Percentiles rank a stretch among this genome's conserved stretches.
Evolutionary conservation across 495 filamentous ascomycete genomes (phyloP).

Genomic region (Aspergillus coremiiformis): DNA sequence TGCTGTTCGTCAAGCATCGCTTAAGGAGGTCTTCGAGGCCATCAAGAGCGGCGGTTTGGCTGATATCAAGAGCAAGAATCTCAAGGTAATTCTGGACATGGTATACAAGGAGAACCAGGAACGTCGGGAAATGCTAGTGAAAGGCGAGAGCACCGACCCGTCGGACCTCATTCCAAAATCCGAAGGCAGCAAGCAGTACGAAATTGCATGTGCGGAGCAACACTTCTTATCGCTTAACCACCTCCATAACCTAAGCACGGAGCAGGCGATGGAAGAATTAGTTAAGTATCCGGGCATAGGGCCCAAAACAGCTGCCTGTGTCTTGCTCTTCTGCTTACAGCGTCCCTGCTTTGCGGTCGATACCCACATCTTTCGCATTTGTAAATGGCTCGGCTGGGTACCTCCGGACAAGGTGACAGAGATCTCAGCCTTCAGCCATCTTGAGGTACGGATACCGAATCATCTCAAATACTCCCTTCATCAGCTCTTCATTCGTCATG

Average conservation of each 20-base stretch:
- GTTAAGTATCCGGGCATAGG: slow-evolving; percentile 78
- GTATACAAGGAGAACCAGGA: slow-evolving; percentile 63
- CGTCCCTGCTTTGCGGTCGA: slow-evolving; percentile 78
- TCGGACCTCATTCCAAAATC: slow-evolving; percentile 11
- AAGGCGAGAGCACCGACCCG: slow-evolving; percentile 9
- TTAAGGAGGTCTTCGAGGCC: slow-evolving; percentile 58
- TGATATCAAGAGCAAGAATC: slow-evolving; percentile 62
- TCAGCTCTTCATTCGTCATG: slow-evolving; percentile 80
- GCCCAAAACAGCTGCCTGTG: slow-evolving; percentile 85
- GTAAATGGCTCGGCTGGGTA: slow-evolving; percentile 82
- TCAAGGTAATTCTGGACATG: slow-evolving; percentile 75
- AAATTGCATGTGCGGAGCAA: slow-evolving; percentile 47
- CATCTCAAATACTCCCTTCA: slow-evolving; percentile 86
- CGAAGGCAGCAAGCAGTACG: slow-evolving; percentile 38
- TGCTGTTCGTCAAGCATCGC: slow-evolving; percentile 56
- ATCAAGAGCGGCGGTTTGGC: slow-evolving; percentile 67
- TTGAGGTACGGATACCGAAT: slow-evolving; percentile 74
- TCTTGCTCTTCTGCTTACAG: slow-evolving; percentile 71
- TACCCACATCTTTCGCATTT: slow-evolving; percentile 75
- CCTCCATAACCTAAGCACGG: slow-evolving; percentile 56
- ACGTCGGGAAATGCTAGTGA: slow-evolving; percentile 31
- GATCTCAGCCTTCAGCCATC: slow-evolving; percentile 69
- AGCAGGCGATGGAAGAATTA: slow-evolving; percentile 66
- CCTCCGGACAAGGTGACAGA: slow-evolving; percentile 50
- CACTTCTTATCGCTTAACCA: slow-evolving; percentile 68